Evolutionary conservation across 495 filamentous ascomycete species (phyloP).

Genomic region (Penicillium bialowiezense): DNA sequence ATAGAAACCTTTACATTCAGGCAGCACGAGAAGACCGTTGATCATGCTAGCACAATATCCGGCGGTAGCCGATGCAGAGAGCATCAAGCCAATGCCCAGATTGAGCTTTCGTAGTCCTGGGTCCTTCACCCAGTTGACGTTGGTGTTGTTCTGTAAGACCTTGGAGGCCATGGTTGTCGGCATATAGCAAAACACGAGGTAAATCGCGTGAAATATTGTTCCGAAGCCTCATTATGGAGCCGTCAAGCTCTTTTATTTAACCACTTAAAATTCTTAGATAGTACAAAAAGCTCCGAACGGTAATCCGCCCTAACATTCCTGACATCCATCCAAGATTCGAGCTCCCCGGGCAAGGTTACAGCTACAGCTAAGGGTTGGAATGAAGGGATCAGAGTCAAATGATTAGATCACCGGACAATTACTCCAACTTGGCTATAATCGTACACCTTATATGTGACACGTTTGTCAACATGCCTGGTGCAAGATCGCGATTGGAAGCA

Average conservation of each 20-base stretch:
- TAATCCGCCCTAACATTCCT: slow-evolving; percentile 16
- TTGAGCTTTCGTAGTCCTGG: slow-evolving; percentile 22
- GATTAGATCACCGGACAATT: slow-evolving; percentile 14
- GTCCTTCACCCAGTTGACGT: slow-evolving; percentile 12
- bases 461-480: slow-evolving; percentile 6
- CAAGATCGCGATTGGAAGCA: slow-evolving; percentile 2
- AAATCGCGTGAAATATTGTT: slow-evolving; percentile 3
- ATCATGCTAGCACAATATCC: slow-evolving; percentile 31
- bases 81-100: slow-evolving; percentile 25
- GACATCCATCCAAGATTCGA: slow-evolving; percentile 7
- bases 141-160: slow-evolving; percentile 12
- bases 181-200: background rate
- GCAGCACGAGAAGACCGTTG: slow-evolving; percentile 26
- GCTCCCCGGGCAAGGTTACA: slow-evolving; percentile 13
- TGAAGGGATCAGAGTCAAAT: slow-evolving; percentile 16
- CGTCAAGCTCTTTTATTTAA: slow-evolving; percentile 11
- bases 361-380: slow-evolving; percentile 11
- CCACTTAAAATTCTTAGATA: slow-evolving; percentile 1
- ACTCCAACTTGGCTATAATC: background rate
- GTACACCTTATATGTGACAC: background rate
- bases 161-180: slow-evolving; percentile 6
- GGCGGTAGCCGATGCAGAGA: slow-evolving; percentile 25
- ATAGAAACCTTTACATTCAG: slow-evolving; percentile 20
- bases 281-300: slow-evolving; percentile 12
- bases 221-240: background rate